Percentiles rank a stretch among this genome's conserved stretches.
Conservation (phyloP, 176 grass and related monocot genomes). For the Luzula sylvatica region DNA sequence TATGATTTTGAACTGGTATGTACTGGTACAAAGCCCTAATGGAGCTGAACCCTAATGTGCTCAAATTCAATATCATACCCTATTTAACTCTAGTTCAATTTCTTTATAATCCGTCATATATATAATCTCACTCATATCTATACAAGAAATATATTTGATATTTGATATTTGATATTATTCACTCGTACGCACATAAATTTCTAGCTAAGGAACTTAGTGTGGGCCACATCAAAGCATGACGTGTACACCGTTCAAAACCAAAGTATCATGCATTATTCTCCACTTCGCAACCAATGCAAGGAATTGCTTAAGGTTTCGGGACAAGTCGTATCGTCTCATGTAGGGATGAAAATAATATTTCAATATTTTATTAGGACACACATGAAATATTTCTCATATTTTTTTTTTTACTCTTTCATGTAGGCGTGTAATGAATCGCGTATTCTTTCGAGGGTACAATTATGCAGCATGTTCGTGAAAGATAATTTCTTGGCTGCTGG, state of each 20-base stretch:
- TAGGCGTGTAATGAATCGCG: constrained; percentile 53
- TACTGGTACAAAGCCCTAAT: too few relatives aligned
- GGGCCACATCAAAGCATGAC: constrained; percentile 94
- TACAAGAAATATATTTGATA: too few relatives aligned
- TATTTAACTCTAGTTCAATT: too few relatives aligned
- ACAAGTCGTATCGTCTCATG: constrained; percentile 30
- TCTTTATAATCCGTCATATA: too few relatives aligned
- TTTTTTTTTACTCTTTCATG: constrained; percentile 2
- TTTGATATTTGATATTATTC: too few relatives aligned
- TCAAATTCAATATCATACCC: too few relatives aligned
- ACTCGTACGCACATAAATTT: not conserved
- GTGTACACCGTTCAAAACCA: constrained; percentile 75
- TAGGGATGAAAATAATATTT: not conserved
- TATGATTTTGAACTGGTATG: constrained; percentile 2
- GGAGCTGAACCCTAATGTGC: too few relatives aligned
- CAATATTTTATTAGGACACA: too few relatives aligned
- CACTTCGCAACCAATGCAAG: constrained; percentile 44
- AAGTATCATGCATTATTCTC: constrained; percentile 78
- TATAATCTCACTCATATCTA: too few relatives aligned
- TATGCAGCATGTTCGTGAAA: constrained; percentile 75
- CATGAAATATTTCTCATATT: not conserved
- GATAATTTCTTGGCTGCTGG: constrained; percentile 65
- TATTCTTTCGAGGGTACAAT: constrained; percentile 69
- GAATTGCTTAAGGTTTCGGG: constrained; percentile 66
- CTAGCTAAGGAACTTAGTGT: constrained; percentile 86